Evolutionary conservation across 2,329 filamentous ascomycete genomes (phyloP), one percentile per base, ranked within the genome.

Genomic region (Botrytis sinoallii): DNA sequence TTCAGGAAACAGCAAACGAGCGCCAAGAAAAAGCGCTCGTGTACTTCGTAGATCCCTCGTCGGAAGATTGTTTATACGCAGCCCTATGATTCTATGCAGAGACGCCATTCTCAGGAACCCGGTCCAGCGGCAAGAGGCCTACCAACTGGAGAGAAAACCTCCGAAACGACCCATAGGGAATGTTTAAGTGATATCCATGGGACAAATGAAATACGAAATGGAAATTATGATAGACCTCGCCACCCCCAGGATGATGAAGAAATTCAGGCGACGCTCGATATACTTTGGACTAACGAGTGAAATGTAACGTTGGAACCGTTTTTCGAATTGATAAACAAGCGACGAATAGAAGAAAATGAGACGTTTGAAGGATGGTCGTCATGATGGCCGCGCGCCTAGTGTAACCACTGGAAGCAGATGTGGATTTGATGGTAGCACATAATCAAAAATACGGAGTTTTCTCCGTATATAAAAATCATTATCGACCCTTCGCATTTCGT

Each of bases 51-150:
- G 52, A 57, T 57, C 52, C 14, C n/a, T 57, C 14, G 1, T 40
- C 60, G 25, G 38, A 63, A 18, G n/a, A 57, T 57, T 29, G 18
- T 57, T 18, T 18, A 29, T 63, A 63, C 60, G 25, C 60, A 63
- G 60, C 60, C 60, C 60, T 63, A 42, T n/a, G 38, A 63, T 63
- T 63, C 18, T 38, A 63, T 63, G 60, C 60, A 63, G 60, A 63
- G 60, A 63, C 35, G 35, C 35, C 35, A 22, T 63, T n/a, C 25
- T 16, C 38, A 42, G 60, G 35, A 63, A 63, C 60, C 12, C 60
- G 60, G 60, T 40, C 22, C 60, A 42, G 60, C 60, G 35, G 60
- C 16, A 42, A 63, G 14, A 18, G n/a, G 18, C 52, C 52, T 57
- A 29, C n/a, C 52, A 18, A 29, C 35, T 38, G 35, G 35, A 25